These are phyloP conservation scores for Primulina huaijiensis DNA, from an alignment of 257 asterid species.

Conservation along the genomic window DNA sequence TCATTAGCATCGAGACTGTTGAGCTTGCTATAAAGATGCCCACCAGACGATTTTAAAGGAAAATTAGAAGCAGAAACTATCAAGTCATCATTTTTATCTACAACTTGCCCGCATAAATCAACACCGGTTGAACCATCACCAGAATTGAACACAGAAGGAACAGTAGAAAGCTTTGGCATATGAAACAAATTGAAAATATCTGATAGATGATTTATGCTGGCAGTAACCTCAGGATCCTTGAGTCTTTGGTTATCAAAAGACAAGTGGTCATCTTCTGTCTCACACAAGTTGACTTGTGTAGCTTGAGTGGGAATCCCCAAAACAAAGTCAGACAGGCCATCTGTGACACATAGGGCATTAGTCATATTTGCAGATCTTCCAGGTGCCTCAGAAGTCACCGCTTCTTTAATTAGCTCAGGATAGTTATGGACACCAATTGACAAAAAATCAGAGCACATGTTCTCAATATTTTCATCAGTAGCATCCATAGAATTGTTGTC, in stretches of 20 bases:
- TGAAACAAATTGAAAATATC: constrained; percentile 38
- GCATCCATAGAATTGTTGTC: constrained; percentile 34
- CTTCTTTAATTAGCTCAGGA: constrained; percentile 41
- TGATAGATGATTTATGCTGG: constrained; percentile 32
- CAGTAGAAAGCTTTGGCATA: constrained; percentile 37
- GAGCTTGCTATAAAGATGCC: constrained; percentile 42
- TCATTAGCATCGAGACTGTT: constrained; percentile 33
- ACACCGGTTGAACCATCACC: constrained; percentile 34
- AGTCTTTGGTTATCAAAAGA: constrained; percentile 60
- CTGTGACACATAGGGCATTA: constrained; percentile 24
- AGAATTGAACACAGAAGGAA: constrained; percentile 33
- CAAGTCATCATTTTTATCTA: constrained; percentile 46
- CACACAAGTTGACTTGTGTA: constrained; percentile 31
- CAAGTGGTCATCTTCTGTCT: constrained; percentile 54
- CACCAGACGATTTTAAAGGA: constrained; percentile 30
- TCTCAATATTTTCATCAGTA: constrained; percentile 33
- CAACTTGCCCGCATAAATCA: constrained; percentile 40
- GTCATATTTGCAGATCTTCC: constrained; percentile 31
- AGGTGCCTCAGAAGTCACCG: constrained; percentile 34
- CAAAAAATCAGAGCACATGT: constrained; percentile 43
- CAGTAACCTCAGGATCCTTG: constrained; percentile 53
- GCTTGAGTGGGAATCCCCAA: constrained; percentile 29
- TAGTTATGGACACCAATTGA: constrained; percentile 52
- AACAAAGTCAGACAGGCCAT: constrained; percentile 33
- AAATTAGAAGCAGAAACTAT: constrained; percentile 43